phyloP scores from a whole-genome alignment of 495 filamentous ascomycete genomes.

The Penicillium tannophilum region DNA sequence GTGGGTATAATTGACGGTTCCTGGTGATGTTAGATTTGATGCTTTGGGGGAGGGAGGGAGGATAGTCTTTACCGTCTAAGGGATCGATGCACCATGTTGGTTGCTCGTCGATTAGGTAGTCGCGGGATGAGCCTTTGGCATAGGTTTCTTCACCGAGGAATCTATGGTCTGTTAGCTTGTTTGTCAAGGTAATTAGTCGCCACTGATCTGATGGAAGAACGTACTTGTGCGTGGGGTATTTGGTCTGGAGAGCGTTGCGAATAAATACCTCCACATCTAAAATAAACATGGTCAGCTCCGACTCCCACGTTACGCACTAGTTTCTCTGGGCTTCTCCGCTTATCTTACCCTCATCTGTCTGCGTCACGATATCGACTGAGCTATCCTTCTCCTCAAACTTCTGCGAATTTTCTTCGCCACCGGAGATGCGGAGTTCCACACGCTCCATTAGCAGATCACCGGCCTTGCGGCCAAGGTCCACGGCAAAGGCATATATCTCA shows the following conservation, averaged over 20 bases:
- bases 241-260: slow-evolving; percentile 51
- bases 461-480: slow-evolving; percentile 64
- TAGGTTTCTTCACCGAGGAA: slow-evolving; percentile 76
- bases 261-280: slow-evolving; percentile 70
- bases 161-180: slow-evolving; percentile 32
- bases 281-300: slow-evolving; percentile 35
- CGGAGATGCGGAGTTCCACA: slow-evolving; percentile 44
- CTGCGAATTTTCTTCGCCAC: slow-evolving; percentile 23
- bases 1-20: slow-evolving; percentile 73
- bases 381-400: slow-evolving; percentile 59
- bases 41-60: background rate
- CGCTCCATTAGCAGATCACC: slow-evolving; percentile 59
- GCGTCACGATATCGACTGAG: slow-evolving; percentile 71
- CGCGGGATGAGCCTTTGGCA: slow-evolving; percentile 55
- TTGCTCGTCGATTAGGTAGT: slow-evolving; percentile 61
- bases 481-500: slow-evolving; percentile 65
- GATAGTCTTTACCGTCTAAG: slow-evolving; percentile 52
- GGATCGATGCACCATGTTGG: slow-evolving; percentile 75
- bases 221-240: slow-evolving; percentile 64
- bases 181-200: background rate
- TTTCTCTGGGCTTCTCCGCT: background rate
- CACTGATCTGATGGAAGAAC: slow-evolving; percentile 19
- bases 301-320: background rate
- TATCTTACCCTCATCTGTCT: slow-evolving; percentile 64
- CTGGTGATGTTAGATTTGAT: slow-evolving; percentile 14